Conservation (phyloP, 2,329 filamentous ascomycete species). For the Trichoderma sp. region DNA sequence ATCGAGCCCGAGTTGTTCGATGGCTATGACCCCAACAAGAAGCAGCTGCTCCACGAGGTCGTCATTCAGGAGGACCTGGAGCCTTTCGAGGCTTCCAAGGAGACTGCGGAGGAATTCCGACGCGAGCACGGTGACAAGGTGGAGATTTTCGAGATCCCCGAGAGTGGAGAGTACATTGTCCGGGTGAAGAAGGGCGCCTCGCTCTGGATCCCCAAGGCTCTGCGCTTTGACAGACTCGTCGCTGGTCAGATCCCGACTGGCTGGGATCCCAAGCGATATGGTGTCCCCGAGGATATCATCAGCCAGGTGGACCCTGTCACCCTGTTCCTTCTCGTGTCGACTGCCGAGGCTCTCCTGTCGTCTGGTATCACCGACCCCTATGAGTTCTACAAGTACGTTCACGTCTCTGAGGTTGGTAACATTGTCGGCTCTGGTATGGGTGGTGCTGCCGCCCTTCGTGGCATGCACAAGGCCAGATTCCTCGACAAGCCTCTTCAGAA, state of each 20-base stretch:
- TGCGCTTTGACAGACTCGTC: constrained; percentile 95
- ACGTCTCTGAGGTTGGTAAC: constrained; percentile 97
- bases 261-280: constrained; percentile 95
- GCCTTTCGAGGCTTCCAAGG: constrained; percentile 95
- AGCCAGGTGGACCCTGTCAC: constrained; percentile 96
- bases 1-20: constrained; percentile 97
- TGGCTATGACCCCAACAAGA: constrained; percentile 97
- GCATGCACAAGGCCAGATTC: constrained; percentile 98
- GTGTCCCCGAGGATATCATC: constrained; percentile 96
- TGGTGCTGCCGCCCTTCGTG: constrained; percentile 85
- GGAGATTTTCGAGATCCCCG: constrained; percentile 92
- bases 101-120: constrained; percentile 96
- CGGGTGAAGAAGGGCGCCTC: constrained; percentile 94
- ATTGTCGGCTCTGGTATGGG: constrained; percentile 98
- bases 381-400: constrained; percentile 99
- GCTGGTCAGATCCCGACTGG: constrained; percentile 96
- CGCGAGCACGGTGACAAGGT: constrained; percentile 97
- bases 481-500: constrained; percentile 97
- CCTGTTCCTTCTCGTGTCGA: constrained; percentile 90
- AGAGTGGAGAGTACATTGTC: constrained; percentile 91
- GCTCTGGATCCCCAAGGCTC: constrained; percentile 93
- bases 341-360: constrained; percentile 85
- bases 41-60: constrained; percentile 96
- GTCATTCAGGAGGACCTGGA: constrained; percentile 97
- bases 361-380: constrained; percentile 98